Evolutionary conservation across 208 protist genomes (phyloP).

Genomic region (Zelonia costaricensis): DNA sequence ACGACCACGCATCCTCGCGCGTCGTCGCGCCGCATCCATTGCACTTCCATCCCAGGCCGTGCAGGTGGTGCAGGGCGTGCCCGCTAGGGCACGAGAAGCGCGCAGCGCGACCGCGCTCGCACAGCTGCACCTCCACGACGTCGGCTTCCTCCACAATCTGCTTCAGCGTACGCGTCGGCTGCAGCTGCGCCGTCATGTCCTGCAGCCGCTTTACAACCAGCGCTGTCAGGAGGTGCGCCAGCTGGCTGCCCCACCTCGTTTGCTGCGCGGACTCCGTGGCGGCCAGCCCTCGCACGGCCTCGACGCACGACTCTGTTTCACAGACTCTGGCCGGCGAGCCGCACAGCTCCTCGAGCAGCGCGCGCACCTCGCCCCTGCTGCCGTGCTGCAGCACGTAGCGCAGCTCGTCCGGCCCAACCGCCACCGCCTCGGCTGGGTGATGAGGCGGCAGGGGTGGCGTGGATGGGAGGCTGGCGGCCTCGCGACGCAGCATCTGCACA

Average conservation of each 20-base stretch:
- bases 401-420: conserved; percentile 16
- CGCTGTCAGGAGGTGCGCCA: conserved; percentile 13
- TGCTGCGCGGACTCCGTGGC: not conserved
- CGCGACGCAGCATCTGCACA: conserved; percentile 21
- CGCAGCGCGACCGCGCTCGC: not conserved
- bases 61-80: conserved; percentile 65
- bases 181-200: conserved; percentile 8
- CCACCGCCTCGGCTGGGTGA: not conserved
- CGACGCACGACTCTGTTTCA: conserved; percentile 11
- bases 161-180: conserved; percentile 10
- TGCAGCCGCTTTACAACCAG: conserved; percentile 25
- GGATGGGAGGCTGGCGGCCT: conserved; percentile 13
- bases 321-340: not conserved
- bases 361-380: conserved; percentile 10
- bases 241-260: conserved; percentile 9
- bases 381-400: conserved; percentile 14
- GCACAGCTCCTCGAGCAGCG: conserved; percentile 9
- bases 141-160: conserved; percentile 25
- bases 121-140: conserved; percentile 18
- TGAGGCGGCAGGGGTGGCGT: conserved; percentile 26
- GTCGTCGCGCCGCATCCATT: conserved; percentile 46
- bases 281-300: not conserved
- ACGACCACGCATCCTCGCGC: conserved; percentile 60
- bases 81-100: conserved; percentile 39
- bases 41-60: conserved; percentile 79